These are phyloP conservation scores for Fusarium gaditjirri DNA, from an alignment of 2,329 filamentous ascomycete species.

Conservation along the genomic window DNA sequence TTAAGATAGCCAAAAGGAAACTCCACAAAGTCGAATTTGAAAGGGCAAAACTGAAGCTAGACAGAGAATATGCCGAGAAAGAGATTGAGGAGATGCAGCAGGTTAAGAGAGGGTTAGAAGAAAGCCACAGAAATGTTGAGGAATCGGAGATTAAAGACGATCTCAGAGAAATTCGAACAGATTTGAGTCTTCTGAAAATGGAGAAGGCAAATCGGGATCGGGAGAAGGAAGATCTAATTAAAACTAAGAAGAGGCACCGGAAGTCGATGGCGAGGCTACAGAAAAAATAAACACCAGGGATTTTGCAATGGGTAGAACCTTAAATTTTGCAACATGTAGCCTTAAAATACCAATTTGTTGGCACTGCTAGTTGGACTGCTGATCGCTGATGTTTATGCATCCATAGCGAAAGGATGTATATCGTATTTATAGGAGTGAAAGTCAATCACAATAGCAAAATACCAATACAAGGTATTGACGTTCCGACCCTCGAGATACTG, in stretches of 20 bases:
- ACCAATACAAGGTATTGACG: neutral
- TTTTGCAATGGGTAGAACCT: accelerated
- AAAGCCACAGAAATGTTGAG: neutral
- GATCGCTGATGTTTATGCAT: no score
- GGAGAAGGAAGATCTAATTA: neutral
- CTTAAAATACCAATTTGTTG: no score
- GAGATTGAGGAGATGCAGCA: neutral
- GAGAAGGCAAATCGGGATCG: neutral
- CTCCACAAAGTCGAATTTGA: neutral
- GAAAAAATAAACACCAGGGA: neutral
- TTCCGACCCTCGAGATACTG: neutral
- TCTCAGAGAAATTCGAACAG: neutral
- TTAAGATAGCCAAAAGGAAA: neutral
- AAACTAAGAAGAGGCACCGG: neutral
- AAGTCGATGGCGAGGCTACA: neutral
- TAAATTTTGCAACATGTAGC: neutral
- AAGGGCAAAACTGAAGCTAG: neutral
- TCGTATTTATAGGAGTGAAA: no score
- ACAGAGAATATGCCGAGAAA: neutral
- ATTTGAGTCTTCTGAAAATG: accelerated
- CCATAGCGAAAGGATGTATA: no score
- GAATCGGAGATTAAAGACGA: neutral
- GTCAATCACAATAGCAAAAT: accelerated
- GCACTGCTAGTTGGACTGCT: no score
- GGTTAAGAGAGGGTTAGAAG: neutral